Base-by-base conservation (phyloP, 2,329 filamentous ascomycete genomes). In the Aotearoamyces nothofagi region DNA sequence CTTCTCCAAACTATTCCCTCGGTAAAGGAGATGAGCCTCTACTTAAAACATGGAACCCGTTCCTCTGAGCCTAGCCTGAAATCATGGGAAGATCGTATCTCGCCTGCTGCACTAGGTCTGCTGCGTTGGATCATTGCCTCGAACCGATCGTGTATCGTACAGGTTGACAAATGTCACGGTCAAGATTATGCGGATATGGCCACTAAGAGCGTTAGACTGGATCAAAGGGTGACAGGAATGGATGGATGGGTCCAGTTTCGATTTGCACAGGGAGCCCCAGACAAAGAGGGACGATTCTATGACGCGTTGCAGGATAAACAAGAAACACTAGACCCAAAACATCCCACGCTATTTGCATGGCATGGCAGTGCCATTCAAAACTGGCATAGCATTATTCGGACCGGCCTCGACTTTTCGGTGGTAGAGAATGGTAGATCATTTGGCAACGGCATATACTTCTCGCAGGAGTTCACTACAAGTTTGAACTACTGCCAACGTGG, bases 91-190 rank as follows among this genome's bases (percentile, higher is more conserved):
- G 58, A 67, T 13, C 54, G 62, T 11, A 61, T 93, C 7, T 67
- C 75, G 1, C 66, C 69, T 2, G 66, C 78, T 5, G 68, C 75
- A 1, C 52, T 81, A 3, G 67, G 71, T 12, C 52, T 92, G 0
- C 55, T 94, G 12, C 67, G 80, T 29, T 94, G 86, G 86, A 80
- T 93, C 35, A 69, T 94, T 33, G 80, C 84, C 1, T 92, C 84
- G 0, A 93, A 93, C 43, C 65, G 82, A 25, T 87, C 86, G 1
- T 86, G 77, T 41, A 90, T 94, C 35, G 62, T 87, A 25, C 74
- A 87, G 40, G 74, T 90, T 10, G 70, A 76, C 24, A 53, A 54
- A 22, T 47, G 32, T 12, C 34, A 43, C 9, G 39, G 39, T 4
- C 32, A 44, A 8, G 39, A 42, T 6, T 45, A 44, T 36, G 19